Conservation (phyloP, 176 grass and related monocot genomes). For the Aegilops bicornis region DNA sequence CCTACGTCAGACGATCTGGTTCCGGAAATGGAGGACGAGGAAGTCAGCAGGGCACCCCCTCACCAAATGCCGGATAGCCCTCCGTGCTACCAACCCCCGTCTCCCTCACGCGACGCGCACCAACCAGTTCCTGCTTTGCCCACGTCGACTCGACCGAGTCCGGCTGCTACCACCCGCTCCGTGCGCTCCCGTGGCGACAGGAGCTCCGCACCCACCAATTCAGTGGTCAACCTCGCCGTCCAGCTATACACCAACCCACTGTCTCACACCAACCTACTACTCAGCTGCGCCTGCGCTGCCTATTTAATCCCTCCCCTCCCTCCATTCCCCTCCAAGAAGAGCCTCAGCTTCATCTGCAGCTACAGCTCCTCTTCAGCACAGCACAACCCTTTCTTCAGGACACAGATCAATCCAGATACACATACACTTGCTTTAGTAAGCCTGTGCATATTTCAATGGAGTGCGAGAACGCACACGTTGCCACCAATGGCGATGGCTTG, state of each 20-base stretch:
- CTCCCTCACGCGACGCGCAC: neutral
- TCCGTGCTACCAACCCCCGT: neutral
- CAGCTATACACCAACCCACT: constrained; percentile 22
- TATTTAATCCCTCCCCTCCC: constrained; percentile 48
- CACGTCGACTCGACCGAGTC: neutral
- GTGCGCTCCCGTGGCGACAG: too few species aligned
- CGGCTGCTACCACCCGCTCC: neutral
- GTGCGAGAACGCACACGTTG: constrained; percentile 9
- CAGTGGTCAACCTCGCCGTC: neutral
- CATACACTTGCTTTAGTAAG: neutral
- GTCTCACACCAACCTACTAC: neutral
- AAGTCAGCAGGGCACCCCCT: too few species aligned
- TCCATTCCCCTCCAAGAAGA: constrained; percentile 43
- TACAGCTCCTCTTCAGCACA: constrained; percentile 23
- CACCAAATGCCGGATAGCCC: neutral
- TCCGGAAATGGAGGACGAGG: neutral
- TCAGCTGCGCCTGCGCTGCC: neutral
- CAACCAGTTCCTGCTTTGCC: neutral
- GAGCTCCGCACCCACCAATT: neutral
- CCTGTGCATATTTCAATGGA: constrained; percentile 8
- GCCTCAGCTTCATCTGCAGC: neutral
- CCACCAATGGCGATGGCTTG: constrained; percentile 24
- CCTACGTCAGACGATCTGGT: too few species aligned
- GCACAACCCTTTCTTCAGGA: neutral
- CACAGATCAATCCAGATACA: neutral